Evolutionary conservation across 2,329 filamentous ascomycete genomes (phyloP).

Genomic region (Hirsutella thompsonii): DNA sequence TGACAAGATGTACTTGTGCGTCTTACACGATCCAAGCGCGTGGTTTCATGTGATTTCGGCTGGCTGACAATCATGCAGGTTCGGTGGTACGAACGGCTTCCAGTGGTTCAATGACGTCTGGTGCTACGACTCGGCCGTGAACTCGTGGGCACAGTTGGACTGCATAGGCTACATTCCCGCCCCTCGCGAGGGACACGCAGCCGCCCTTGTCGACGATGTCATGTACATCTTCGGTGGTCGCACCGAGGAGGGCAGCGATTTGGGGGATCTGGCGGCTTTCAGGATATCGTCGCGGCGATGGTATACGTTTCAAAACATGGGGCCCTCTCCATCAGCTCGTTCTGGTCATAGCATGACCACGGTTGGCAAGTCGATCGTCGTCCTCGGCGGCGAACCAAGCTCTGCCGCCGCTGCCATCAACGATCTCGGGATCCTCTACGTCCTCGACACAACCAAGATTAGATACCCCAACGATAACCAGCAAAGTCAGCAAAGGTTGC

Average conservation of each 20-base stretch:
- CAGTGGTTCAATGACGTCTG: conserved; percentile 99
- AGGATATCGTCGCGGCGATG: conserved; percentile 68
- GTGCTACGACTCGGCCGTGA: conserved; percentile 77
- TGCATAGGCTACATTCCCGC: conserved; percentile 97
- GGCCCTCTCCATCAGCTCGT: conserved; percentile 80
- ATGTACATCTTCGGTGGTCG: conserved; percentile 99
- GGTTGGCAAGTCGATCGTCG: conserved; percentile 82
- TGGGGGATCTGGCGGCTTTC: conserved; percentile 82
- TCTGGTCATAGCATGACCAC: conserved; percentile 98
- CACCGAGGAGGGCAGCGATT: conserved; percentile 81
- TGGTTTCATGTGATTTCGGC: neutral
- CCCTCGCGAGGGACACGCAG: conserved; percentile 86
- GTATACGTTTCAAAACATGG: conserved; percentile 99
- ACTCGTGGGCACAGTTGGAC: conserved; percentile 78
- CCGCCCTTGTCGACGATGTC: conserved; percentile 86
- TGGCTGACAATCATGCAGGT: conserved; percentile 36
- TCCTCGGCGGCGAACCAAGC: conserved; percentile 88
- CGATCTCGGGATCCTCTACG: conserved; percentile 79
- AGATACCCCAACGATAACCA: conserved; percentile 74
- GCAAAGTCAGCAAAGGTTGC: conserved; percentile 22
- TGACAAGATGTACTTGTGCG: conserved; percentile 86
- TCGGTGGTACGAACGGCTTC: conserved; percentile 90
- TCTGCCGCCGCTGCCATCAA: conserved; percentile 68
- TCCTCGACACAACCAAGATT: conserved; percentile 92
- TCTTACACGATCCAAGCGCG: conserved; percentile 8